phyloP scores from a whole-genome alignment of 2,329 filamentous ascomycete genomes.

The Monilinia fructigena region DNA sequence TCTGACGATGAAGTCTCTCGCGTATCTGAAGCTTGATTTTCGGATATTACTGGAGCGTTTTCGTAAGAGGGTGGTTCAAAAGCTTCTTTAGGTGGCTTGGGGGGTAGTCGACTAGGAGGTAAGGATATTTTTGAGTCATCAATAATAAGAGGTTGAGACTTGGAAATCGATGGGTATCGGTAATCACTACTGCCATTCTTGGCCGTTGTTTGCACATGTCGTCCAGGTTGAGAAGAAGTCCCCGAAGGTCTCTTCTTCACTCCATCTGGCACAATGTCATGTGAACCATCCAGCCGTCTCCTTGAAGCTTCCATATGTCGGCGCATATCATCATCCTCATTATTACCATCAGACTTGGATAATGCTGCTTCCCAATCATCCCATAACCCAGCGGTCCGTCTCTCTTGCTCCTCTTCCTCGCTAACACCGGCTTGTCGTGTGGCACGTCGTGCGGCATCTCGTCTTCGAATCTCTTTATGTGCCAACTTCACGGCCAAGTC shows the following conservation, averaged over 20 bases:
- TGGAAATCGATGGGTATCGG: slow-evolving; percentile 57
- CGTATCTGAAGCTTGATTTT: slow-evolving; percentile 29
- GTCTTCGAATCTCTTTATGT: slow-evolving; percentile 66
- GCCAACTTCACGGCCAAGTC: slow-evolving; percentile 77
- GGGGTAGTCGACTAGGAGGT: slow-evolving; percentile 28
- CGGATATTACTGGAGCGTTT: slow-evolving; percentile 29
- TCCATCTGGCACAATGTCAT: slow-evolving; percentile 32
- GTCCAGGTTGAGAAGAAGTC: slow-evolving; percentile 30
- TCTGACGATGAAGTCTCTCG: slow-evolving; percentile 11
- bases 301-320: slow-evolving; percentile 52
- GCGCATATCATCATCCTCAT: slow-evolving; percentile 47
- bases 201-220: slow-evolving; percentile 25
- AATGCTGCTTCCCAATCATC: slow-evolving; percentile 51
- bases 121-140: slow-evolving; percentile 22
- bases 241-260: slow-evolving; percentile 36
- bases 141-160: slow-evolving; percentile 50
- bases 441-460: slow-evolving; percentile 60
- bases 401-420: slow-evolving; percentile 56
- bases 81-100: slow-evolving; percentile 37
- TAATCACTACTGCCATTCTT: slow-evolving; percentile 43
- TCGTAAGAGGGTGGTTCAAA: slow-evolving; percentile 21
- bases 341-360: slow-evolving; percentile 38
- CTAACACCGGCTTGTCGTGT: slow-evolving; percentile 57
- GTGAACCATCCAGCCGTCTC: slow-evolving; percentile 42
- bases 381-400: slow-evolving; percentile 54